Conservation (phyloP, 176 grass and related monocot genomes). For the Oryza longistaminata region DNA sequence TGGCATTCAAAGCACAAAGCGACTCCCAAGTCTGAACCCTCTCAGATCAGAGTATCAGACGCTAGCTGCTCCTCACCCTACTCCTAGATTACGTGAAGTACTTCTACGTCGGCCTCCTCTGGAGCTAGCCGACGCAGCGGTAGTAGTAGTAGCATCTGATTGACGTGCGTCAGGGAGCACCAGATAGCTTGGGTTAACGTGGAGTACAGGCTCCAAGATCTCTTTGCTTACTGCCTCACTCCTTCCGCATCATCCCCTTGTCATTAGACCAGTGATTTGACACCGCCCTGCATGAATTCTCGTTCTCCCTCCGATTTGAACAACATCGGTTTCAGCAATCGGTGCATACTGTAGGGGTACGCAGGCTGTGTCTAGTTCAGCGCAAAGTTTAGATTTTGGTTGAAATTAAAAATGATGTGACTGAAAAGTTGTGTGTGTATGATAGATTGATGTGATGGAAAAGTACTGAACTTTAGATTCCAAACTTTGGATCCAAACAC, state of each 20-base stretch:
- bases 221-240: slow-evolving; percentile 18
- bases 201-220: slow-evolving; percentile 31
- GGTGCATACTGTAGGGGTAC: too few species aligned
- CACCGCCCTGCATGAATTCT: background rate
- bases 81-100: background rate
- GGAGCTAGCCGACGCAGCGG: background rate
- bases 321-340: background rate
- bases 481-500: too few species aligned
- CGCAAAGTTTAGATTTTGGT: too few species aligned
- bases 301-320: background rate
- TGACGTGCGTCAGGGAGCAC: background rate
- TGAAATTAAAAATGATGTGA: too few species aligned
- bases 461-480: too few species aligned
- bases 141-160: background rate
- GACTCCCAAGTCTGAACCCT: background rate
- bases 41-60: slow-evolving; percentile 5
- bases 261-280: slow-evolving; percentile 24
- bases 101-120: background rate
- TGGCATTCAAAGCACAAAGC: slow-evolving; percentile 25
- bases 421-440: too few species aligned
- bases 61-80: background rate
- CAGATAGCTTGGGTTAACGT: slow-evolving; percentile 42
- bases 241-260: background rate
- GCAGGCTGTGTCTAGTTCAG: too few species aligned
- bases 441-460: too few species aligned